Conservation (phyloP, 495 filamentous ascomycete genomes). For the Trichocladium uniseriatum region DNA sequence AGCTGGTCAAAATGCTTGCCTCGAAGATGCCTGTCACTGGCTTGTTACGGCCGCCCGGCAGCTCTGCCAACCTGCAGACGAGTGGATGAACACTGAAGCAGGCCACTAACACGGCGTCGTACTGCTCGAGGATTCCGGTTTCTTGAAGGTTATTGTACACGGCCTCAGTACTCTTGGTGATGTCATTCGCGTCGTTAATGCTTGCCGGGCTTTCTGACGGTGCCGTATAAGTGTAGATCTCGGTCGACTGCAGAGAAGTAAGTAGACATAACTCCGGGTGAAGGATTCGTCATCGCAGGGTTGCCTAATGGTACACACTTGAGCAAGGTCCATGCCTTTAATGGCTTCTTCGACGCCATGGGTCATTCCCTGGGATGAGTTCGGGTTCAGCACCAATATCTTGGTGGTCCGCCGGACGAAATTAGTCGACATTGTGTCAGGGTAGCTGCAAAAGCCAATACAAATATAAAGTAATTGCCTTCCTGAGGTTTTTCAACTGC, state of each 20-base stretch:
- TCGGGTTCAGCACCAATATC: constrained; percentile 86
- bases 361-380: constrained; percentile 79
- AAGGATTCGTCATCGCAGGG: background rate
- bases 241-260: constrained; percentile 23
- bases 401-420: constrained; percentile 26
- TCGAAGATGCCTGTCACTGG: constrained; percentile 78
- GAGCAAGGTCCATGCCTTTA: constrained; percentile 37
- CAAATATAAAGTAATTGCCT: too few relatives aligned
- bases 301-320: constrained; percentile 26
- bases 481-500: too few relatives aligned
- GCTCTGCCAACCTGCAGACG: constrained; percentile 48
- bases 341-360: constrained; percentile 58
- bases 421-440: constrained; percentile 21
- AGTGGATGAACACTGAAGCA: constrained; percentile 88
- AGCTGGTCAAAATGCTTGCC: constrained; percentile 54
- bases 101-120: constrained; percentile 74
- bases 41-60: constrained; percentile 15
- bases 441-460: too few relatives aligned
- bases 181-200: constrained; percentile 57
- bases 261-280: background rate
- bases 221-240: constrained; percentile 44
- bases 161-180: constrained; percentile 38
- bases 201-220: constrained; percentile 44
- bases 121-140: constrained; percentile 32
- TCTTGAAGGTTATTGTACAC: constrained; percentile 45